phyloP scores from a whole-genome alignment of 2,329 filamentous ascomycete genomes.

The Cladosporium sp. region DNA sequence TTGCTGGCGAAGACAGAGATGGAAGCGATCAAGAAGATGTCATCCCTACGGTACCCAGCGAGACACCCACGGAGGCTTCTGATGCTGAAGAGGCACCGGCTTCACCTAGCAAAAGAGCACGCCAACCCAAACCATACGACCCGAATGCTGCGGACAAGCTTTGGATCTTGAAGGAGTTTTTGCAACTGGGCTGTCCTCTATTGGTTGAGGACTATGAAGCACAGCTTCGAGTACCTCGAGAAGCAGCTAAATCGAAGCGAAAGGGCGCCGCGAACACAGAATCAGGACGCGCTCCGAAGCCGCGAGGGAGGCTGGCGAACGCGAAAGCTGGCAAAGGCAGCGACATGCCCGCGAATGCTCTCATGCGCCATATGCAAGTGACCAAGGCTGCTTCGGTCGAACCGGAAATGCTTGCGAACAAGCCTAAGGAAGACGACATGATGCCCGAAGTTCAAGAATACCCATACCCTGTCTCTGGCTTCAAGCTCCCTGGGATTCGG shows the following conservation, averaged over 20 bases:
- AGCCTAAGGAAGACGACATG: background rate
- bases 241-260: slow-evolving; percentile 21
- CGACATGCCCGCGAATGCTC: slow-evolving; percentile 15
- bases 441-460: background rate
- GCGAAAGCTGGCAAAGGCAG: slow-evolving; percentile 4
- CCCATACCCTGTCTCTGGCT: slow-evolving; percentile 12
- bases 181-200: slow-evolving; percentile 58
- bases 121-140: slow-evolving; percentile 50
- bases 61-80: slow-evolving; percentile 14
- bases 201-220: slow-evolving; percentile 61
- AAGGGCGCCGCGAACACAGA: slow-evolving; percentile 19
- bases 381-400: slow-evolving; percentile 13
- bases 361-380: slow-evolving; percentile 16
- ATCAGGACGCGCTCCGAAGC: slow-evolving; percentile 15
- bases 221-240: slow-evolving; percentile 23
- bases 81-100: slow-evolving; percentile 25
- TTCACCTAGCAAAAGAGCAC: slow-evolving; percentile 35
- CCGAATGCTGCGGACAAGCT: slow-evolving; percentile 58
- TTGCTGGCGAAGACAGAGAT: slow-evolving; percentile 29
- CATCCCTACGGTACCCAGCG: slow-evolving; percentile 12
- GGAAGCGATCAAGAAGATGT: slow-evolving; percentile 28
- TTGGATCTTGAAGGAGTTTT: slow-evolving; percentile 63
- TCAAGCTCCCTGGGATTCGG: background rate
- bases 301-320: slow-evolving; percentile 13
- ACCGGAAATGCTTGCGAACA: background rate